Evolutionary conservation across 1,284 basidiomycete species (phyloP), one percentile per base, ranked within the genome.

Genomic region (Leccinum subrobustum): DNA sequence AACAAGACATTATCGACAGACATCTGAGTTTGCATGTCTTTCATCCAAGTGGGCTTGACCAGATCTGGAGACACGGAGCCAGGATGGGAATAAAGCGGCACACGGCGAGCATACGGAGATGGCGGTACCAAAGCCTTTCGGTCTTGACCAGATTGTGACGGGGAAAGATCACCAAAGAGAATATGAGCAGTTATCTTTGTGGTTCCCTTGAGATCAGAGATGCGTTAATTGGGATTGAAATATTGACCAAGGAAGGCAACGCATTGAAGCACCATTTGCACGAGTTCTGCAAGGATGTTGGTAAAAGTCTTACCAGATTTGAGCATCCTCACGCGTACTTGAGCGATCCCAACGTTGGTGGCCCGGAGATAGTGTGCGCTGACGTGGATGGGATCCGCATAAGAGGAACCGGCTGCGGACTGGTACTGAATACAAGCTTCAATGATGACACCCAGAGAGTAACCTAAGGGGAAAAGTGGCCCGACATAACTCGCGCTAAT

Each of bases 321-420:
- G 20, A 85, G 53, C 1, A 68, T 69, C 9, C 74, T 76, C 1
- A 88, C 72, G 39, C 73, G 79, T 12, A 87, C 77, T 58, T 80
- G 77, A 62, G 81, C 83, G 1, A 73, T 65, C 4, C 70, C 73
- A 3, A 73, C 61, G 1, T 72, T 68, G 2, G 82, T 78, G 1
- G 81, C 73, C 37, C 78, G 76, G 42, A 87, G 73, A 65, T 78
- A 89, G 64, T 88, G 83, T 1, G 83, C 83, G 3, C 82, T 84
- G 55, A 85, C 70, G 67, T 88, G 82, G 35, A 88, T 73, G 5
- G 83, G 81, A 63, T 88, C 86, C 18, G 69, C 72, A 67, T 86
- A 84, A 9, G 65, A 31, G 3, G 81, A 79, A 6, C 60, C 56
- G 2, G 5, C 23, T 25, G 48, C 16, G 4, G 77, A 70, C 69